phyloP scores from a whole-genome alignment of 75 land plant genomes.

The Azolla pinnata region DNA sequence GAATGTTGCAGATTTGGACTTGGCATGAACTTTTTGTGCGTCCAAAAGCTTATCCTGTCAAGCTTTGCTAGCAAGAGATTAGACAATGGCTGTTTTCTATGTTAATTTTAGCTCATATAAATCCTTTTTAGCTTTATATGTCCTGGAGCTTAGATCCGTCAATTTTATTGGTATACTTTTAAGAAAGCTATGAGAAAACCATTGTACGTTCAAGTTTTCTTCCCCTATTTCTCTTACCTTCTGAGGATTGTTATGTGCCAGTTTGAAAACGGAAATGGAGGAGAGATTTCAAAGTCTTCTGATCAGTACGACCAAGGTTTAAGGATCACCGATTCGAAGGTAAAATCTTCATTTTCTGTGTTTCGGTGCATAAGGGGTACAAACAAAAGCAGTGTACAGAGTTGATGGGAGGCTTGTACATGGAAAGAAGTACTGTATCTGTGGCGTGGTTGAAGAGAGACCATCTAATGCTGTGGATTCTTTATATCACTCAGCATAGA shows the following conservation, averaged over 20 bases:
- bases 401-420: not conserved
- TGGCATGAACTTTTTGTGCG: no score
- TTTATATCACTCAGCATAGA: not conserved
- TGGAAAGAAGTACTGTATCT: not conserved
- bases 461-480: not conserved
- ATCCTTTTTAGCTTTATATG: no score
- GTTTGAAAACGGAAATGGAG: slow-evolving; percentile 3
- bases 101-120: no score
- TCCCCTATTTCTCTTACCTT: not conserved
- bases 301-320: not conserved
- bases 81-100: no score
- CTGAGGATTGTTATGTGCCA: not conserved
- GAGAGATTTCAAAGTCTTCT: slow-evolving; percentile 9
- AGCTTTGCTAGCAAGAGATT: no score
- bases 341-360: not conserved
- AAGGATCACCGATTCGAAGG: slow-evolving; percentile 4
- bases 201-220: not conserved
- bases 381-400: not conserved
- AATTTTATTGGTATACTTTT: no score
- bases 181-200: no score
- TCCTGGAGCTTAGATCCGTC: no score
- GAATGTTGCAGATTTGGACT: no score
- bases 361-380: not conserved
- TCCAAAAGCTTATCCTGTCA: no score
- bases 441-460: not conserved